phyloP scores from a whole-genome alignment of 306 rosid species.

The Quercus variabilis region DNA sequence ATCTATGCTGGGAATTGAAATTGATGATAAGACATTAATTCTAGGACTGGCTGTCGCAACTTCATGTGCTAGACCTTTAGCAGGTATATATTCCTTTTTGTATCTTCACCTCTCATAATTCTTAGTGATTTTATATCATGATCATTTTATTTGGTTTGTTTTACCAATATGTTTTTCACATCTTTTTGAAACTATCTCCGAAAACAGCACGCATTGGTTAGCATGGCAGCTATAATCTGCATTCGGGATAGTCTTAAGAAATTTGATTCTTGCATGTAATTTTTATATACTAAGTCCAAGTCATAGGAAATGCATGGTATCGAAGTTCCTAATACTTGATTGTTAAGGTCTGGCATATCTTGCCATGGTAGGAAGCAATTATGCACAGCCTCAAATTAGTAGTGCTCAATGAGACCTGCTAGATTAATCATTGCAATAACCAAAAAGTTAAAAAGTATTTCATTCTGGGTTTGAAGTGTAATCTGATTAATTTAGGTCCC shows the following conservation, averaged over 20 bases:
- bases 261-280: background rate
- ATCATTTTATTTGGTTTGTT: background rate
- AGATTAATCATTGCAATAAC: background rate
- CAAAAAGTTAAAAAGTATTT: background rate
- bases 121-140: background rate
- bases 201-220: background rate
- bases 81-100: constrained; percentile 47
- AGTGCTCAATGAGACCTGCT: background rate
- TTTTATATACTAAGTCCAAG: background rate
- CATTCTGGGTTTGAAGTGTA: background rate
- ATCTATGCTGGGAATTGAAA: constrained; percentile 83
- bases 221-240: background rate
- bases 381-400: background rate
- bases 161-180: background rate
- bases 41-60: constrained; percentile 87
- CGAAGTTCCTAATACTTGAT: background rate
- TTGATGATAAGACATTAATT: constrained; percentile 75
- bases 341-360: background rate
- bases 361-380: background rate
- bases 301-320: background rate
- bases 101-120: background rate
- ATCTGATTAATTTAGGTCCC: background rate
- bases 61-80: constrained; percentile 73
- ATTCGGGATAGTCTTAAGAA: background rate
- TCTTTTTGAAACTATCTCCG: background rate